These are phyloP conservation scores for Ceratocystis albifundus DNA, from an alignment of 2,329 filamentous ascomycete genomes.

Conservation along the genomic window DNA sequence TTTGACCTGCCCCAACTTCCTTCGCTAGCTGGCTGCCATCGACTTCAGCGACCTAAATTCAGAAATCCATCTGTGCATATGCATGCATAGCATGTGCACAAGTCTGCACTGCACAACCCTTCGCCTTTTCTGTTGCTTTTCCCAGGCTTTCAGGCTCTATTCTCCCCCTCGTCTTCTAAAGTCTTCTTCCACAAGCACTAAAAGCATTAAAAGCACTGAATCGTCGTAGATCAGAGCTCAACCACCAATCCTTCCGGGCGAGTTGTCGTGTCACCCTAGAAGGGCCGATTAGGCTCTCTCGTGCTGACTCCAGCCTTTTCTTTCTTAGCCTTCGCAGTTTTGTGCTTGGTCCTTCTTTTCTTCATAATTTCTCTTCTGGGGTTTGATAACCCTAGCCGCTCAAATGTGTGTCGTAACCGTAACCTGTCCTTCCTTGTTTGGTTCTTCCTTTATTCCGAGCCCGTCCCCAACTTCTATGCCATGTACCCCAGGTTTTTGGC, in stretches of 20 bases:
- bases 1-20: not conserved
- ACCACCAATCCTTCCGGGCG: slow-evolving; percentile 5
- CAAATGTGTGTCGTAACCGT: not conserved
- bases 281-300: slow-evolving; percentile 5
- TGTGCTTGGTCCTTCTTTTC: not conserved
- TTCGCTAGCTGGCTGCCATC: no score
- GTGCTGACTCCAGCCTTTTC: slow-evolving; percentile 1
- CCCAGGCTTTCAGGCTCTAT: not conserved
- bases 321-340: not conserved
- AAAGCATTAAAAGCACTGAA: not conserved
- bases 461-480: not conserved
- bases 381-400: not conserved
- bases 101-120: no score
- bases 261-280: slow-evolving; percentile 3
- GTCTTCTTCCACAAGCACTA: not conserved
- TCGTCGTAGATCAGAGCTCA: not conserved
- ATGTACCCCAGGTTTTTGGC: slow-evolving; percentile 6
- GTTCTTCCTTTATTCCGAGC: slow-evolving; percentile 2
- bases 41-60: no score
- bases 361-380: not conserved
- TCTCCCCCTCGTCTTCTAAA: slow-evolving; percentile 5
- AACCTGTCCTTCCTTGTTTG: not conserved
- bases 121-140: not conserved
- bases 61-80: no score
- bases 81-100: no score